Evolutionary conservation across 2,329 filamentous ascomycete species (phyloP), one percentile per base, ranked within the genome.

Genomic region (Plectosphaerella sp.): DNA sequence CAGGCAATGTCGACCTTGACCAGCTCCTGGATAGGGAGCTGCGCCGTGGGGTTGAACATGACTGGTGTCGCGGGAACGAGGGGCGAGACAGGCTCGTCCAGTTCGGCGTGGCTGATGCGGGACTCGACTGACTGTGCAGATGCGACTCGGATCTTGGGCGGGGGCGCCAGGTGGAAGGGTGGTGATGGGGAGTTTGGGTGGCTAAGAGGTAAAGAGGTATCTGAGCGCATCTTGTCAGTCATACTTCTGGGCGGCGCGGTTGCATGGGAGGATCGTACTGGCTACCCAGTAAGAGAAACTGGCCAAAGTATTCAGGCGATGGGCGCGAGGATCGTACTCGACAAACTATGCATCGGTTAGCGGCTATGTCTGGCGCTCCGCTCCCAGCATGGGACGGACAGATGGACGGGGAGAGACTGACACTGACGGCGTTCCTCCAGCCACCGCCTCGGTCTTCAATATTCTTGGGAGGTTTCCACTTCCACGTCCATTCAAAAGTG

Each of bases 261-360:
- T 12, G 14, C 37, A 14, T 14, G 15, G 15, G 22, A 22, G 16
- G 10, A 45, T 66, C 80, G 65, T 78, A 86, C 89, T 93, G 61
- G 93, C 82, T 53, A 97, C 91, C 87, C 91, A 99, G 67, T 96
- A 97, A 5, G 90, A 91, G 72, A 99, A 97, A 66, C 86, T 92
- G 14, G 90, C 92, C 50, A 99, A 79, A 4, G 91, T 93, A 61
- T 95, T 85, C 54, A 99, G 73, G 57, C 88, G 84, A 71, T 99
- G 94, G 35, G 91, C 91, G 60, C 93, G 84, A 65, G 94, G 88
- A 70, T 99, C 92, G 66, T 99, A 99, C 70, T 99, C 94, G 61
- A 97, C 88, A 71, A 99, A 97, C 87, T 91, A 60, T 41, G 45
- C 39, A 35, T 16, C 18, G 25, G 37, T 22, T 7, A 36, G 8